Evolutionary conservation across 768 basidiomycete species (phyloP).

Genomic region (Kwoniella mangroviensis): DNA sequence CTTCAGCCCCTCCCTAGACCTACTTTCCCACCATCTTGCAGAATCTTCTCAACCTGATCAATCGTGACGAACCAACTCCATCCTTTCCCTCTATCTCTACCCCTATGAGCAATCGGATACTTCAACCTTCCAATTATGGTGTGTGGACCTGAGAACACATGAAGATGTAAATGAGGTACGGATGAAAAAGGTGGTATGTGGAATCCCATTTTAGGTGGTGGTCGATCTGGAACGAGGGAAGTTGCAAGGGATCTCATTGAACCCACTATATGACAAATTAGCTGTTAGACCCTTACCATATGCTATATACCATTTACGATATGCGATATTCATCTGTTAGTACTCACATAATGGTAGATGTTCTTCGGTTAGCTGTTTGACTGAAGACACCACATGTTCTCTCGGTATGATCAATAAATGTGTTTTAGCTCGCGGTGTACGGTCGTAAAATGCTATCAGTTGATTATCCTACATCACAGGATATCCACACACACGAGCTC

Average conservation of each 20-base stretch:
- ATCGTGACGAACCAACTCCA: slow-evolving; percentile 45
- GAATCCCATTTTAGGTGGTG: slow-evolving; percentile 45
- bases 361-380: slow-evolving; percentile 30
- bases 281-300: background rate
- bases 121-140: slow-evolving; percentile 44
- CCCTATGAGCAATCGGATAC: slow-evolving; percentile 35
- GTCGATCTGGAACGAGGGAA: slow-evolving; percentile 12
- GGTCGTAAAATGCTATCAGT: slow-evolving; percentile 54
- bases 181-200: slow-evolving; percentile 57
- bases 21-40: slow-evolving; percentile 30
- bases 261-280: slow-evolving; percentile 17
- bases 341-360: slow-evolving; percentile 49
- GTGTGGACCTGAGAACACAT: slow-evolving; percentile 45
- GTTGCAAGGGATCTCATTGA: slow-evolving; percentile 31
- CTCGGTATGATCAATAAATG: slow-evolving; percentile 54
- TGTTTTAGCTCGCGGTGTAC: slow-evolving; percentile 43
- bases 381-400: slow-evolving; percentile 44
- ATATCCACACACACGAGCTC: background rate
- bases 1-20: slow-evolving; percentile 26
- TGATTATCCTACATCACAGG: slow-evolving; percentile 33
- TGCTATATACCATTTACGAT: background rate
- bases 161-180: slow-evolving; percentile 54
- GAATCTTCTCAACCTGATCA: slow-evolving; percentile 33
- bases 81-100: slow-evolving; percentile 29
- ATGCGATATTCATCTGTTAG: slow-evolving; percentile 2